These are phyloP conservation scores for Rhamnella rubrinervis DNA, from an alignment of 331 rosid genomes.

Conservation along the genomic window DNA sequence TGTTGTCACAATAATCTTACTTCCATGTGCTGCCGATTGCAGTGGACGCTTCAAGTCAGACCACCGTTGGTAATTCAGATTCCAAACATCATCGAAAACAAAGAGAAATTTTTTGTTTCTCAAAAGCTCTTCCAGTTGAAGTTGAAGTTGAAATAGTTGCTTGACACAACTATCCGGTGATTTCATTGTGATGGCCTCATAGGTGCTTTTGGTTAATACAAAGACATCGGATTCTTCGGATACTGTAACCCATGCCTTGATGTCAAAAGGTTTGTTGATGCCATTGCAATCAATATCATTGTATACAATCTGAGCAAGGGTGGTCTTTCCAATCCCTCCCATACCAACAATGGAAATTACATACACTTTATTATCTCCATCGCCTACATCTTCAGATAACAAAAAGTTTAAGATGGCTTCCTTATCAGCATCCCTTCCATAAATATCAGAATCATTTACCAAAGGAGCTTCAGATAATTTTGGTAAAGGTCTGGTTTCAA, in stretches of 20 bases:
- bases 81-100: constrained; percentile 22
- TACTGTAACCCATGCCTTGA: constrained; percentile 33
- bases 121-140: background rate
- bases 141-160: background rate
- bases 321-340: too few species aligned
- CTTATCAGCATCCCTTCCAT: too few species aligned
- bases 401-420: too few species aligned
- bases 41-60: background rate
- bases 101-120: background rate
- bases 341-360: too few species aligned
- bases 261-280: constrained; percentile 1
- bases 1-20: constrained; percentile 20
- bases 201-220: constrained; percentile 11
- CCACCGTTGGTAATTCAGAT: constrained; percentile 1
- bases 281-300: background rate
- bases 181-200: background rate
- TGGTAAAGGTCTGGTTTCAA: too few species aligned
- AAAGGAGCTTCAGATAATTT: too few species aligned
- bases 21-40: constrained; percentile 8
- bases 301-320: constrained; percentile 26
- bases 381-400: too few species aligned
- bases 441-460: too few species aligned
- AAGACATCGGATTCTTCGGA: constrained; percentile 30
- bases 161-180: background rate
- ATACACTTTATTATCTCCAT: too few species aligned